phyloP scores from a whole-genome alignment of 2,329 filamentous ascomycete genomes.

The Didymella segeticola region DNA sequence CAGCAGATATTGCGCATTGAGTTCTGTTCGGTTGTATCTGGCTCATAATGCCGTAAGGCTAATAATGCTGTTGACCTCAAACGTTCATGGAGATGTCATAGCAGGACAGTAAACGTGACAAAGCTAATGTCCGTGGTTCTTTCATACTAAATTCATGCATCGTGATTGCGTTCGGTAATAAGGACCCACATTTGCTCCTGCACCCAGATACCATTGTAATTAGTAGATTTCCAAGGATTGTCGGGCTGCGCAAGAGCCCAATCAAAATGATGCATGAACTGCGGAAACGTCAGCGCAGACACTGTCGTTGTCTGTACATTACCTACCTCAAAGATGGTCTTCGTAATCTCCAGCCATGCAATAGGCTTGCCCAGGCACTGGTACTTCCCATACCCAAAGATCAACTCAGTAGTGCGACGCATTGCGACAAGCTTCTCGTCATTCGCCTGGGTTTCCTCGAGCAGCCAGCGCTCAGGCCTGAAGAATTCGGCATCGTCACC shows the following conservation, averaged over 20 bases:
- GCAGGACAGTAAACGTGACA: too few species aligned
- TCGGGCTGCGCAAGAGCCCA: conserved; percentile 31
- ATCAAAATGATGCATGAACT: conserved; percentile 34
- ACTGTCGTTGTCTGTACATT: background rate
- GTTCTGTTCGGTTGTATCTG: too few species aligned
- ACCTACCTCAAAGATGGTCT: conserved; percentile 52
- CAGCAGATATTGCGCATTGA: too few species aligned
- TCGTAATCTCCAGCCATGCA: conserved; percentile 44
- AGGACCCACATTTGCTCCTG: conserved; percentile 32
- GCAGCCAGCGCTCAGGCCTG: conserved; percentile 57
- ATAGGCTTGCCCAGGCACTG: conserved; percentile 42
- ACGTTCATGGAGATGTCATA: conserved; percentile 6
- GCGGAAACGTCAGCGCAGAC: background rate
- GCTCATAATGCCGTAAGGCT: too few species aligned
- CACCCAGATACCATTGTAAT: conserved; percentile 29
- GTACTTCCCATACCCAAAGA: conserved; percentile 44
- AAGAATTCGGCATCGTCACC: conserved; percentile 53
- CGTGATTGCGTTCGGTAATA: conserved; percentile 20
- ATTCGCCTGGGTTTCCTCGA: conserved; percentile 20
- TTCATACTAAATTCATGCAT: background rate
- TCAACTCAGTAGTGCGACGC: conserved; percentile 36
- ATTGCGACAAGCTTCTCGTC: conserved; percentile 25
- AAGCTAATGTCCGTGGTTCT: too few species aligned
- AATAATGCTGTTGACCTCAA: too few species aligned
- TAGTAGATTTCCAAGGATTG: conserved; percentile 28